These are phyloP conservation scores for Pyrenochaeta sp. DNA, from an alignment of 2,329 filamentous ascomycete genomes.

Conservation along the genomic window DNA sequence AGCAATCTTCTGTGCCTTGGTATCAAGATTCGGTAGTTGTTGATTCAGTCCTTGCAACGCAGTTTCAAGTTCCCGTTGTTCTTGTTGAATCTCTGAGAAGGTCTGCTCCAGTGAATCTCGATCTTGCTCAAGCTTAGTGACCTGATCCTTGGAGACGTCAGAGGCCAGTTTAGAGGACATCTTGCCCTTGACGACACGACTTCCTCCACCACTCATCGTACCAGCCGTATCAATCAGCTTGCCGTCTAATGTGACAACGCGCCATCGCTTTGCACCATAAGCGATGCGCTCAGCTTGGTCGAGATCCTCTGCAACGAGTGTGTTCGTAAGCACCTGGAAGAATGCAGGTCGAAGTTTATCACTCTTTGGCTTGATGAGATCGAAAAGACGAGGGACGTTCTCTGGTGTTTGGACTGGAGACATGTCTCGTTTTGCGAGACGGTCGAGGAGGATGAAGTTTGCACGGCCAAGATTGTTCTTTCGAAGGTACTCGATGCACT, in stretches of 20 bases:
- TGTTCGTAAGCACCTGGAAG: slow-evolving; percentile 94
- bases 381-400: slow-evolving; percentile 89
- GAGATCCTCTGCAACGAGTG: slow-evolving; percentile 88
- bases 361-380: slow-evolving; percentile 88
- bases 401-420: slow-evolving; percentile 86
- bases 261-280: slow-evolving; percentile 91
- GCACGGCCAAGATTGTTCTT: slow-evolving; percentile 97
- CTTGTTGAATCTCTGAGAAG: slow-evolving; percentile 84
- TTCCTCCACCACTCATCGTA: slow-evolving; percentile 98
- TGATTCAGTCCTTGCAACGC: slow-evolving; percentile 75
- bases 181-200: slow-evolving; percentile 84
- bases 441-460: slow-evolving; percentile 96
- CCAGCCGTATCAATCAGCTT: slow-evolving; percentile 97
- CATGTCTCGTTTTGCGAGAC: slow-evolving; percentile 79
- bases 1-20: slow-evolving; percentile 86
- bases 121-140: slow-evolving; percentile 84
- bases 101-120: slow-evolving; percentile 84
- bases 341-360: slow-evolving; percentile 89
- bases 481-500: slow-evolving; percentile 95
- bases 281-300: slow-evolving; percentile 97
- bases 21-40: slow-evolving; percentile 84
- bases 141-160: slow-evolving; percentile 86
- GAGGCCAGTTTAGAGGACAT: slow-evolving; percentile 97
- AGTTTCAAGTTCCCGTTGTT: slow-evolving; percentile 79
- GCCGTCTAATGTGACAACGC: slow-evolving; percentile 93